Base-by-base conservation (phyloP, 164 flowering plant genomes). In the Liquidambar formosana region DNA sequence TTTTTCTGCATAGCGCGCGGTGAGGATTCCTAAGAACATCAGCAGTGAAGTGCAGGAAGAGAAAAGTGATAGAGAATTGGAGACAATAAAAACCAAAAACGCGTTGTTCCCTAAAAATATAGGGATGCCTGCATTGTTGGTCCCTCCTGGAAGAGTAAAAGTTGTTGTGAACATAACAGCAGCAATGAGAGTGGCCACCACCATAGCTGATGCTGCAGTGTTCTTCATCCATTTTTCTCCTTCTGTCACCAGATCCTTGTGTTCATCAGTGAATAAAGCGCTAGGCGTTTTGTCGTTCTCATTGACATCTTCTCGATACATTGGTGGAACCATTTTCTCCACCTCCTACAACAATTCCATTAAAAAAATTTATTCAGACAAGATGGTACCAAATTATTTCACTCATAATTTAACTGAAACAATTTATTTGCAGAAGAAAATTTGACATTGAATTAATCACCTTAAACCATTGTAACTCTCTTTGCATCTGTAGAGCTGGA, bases 171-270 rank as follows among this genome's bases (percentile, higher is more conserved):
- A 85, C 56, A 73, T 68, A 0, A 82, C 77, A 0, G 86, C 77
- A 13, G 84, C 62, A 2, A 85, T 82, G 9, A 82, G 75, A 14
- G 85, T 57, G 0, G 88, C 79, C 0, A 78, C 84, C 10, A 82
- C 16, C 76, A 72, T 77, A 72, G 83, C 80, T 0, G 80, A 74
- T 1, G 57, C 49, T 5, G 88, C 74, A 8, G 84, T 82, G 49
- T 64, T 57, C 41, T 77, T 80, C 85, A 84, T 80, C 84, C 84
- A 77, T 13, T 61, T 65, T 52, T 84, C 83, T 13, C 81, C 88
- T 27, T 70, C 65, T 41, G 14, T 16, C 4, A 67, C 46, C 16
- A 85, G 54, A 8, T 9, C 57, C 23, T 64, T 66, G 49, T 82
- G 81, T 26, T 71, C 66, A 0, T 52, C 10, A 0, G 65, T 53